Base-by-base conservation (phyloP, 306 rosid species). In the Quercus glauca region DNA sequence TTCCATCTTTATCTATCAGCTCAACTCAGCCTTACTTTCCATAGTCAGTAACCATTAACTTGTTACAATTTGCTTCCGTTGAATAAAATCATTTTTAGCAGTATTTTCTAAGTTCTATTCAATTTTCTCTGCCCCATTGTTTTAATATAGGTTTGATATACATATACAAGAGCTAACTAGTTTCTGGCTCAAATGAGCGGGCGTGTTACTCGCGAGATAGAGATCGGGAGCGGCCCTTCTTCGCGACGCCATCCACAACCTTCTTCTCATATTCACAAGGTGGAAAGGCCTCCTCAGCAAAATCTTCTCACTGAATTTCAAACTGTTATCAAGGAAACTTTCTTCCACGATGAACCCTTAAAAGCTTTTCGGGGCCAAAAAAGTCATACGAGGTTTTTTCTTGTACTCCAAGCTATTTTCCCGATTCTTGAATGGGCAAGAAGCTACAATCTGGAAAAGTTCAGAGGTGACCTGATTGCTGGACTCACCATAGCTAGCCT, bases 401-500 rank as follows among this genome's bases (percentile, higher is more conserved):
- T 91, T 1, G 85, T 80, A 3, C n/a, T 90, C 1, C 81, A 91
- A 83, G 73, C 86, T 3, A 25, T 91, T 20, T 93, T 93, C 56
- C 98, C 97, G 1, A 83, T 93, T 37, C 18, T 87, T 49, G 80
- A 76, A 0, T 93, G 98, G 98, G 86, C 76, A 11, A 84, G 86
- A 56, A 76, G 60, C 33, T 93, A 93, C 33, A 68, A 20, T 21
- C 73, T 90, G n/a, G 0, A 26, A 6, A 88, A 85, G 52, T 86
- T 93, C 75, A 88, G 52, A 78, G 98, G 87, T 55, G 92, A 88
- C 79, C 35, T 88, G 5, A n/a, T 86, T 49, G 14, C 92, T 53
- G 92, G 92, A 52, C 88, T 93, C 3, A 93, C 98, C 81, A 87
- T 91, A 87, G 98, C 97, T 26, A 91, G 97, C 75, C 92, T 93